Conservation (phyloP, 768 basidiomycete species). For the Tricholoma flavovirens region DNA sequence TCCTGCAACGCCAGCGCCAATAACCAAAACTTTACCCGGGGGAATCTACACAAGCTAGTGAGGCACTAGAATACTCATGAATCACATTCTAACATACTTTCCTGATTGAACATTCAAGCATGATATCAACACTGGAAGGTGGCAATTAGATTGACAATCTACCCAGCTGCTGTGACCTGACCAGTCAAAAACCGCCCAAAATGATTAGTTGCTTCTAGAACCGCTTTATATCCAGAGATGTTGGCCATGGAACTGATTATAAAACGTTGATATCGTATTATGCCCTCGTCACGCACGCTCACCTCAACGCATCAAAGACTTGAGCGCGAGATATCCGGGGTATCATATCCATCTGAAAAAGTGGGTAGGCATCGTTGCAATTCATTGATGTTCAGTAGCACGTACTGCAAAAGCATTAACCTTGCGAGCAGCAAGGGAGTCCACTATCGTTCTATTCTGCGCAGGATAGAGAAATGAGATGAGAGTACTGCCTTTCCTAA, state of each 20-base stretch:
- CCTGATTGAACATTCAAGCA: constrained; percentile 12
- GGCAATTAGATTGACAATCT: constrained; percentile 23
- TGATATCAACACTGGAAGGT: neutral
- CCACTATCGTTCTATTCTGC: constrained; percentile 73
- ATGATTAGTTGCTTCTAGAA: constrained; percentile 83
- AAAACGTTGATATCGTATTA: constrained; percentile 1
- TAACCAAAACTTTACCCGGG: constrained; percentile 81
- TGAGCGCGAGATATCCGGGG: constrained; percentile 88
- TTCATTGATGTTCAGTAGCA: constrained; percentile 4
- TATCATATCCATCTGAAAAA: constrained; percentile 77
- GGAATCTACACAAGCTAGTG: constrained; percentile 49
- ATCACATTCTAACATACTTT: constrained; percentile 22
- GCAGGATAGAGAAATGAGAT: constrained; percentile 82
- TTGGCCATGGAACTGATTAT: constrained; percentile 81
- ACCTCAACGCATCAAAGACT: constrained; percentile 86
- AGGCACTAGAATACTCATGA: neutral
- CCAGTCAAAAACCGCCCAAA: constrained; percentile 88
- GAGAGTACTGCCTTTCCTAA: constrained; percentile 73
- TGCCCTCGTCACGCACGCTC: constrained; percentile 9
- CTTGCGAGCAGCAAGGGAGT: constrained; percentile 58
- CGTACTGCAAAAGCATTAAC: constrained; percentile 67
- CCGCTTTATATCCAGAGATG: constrained; percentile 90
- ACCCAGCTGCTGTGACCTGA: constrained; percentile 89
- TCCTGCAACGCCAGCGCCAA: constrained; percentile 87
- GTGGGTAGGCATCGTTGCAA: constrained; percentile 1